Evolutionary conservation across 768 basidiomycete species (phyloP).

Genomic region (Megacollybia marginata): DNA sequence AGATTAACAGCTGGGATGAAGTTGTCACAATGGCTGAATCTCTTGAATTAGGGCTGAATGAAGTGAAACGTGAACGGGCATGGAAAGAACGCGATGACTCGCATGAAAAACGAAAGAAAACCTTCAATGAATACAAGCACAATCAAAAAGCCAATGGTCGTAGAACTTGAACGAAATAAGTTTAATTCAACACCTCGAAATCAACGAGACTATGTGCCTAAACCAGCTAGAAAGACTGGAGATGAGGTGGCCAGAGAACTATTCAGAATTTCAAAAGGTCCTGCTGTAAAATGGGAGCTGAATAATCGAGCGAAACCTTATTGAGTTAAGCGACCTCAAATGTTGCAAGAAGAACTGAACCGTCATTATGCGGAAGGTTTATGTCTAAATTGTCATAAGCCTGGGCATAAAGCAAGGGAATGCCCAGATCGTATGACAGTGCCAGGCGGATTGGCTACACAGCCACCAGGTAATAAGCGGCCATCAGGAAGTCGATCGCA

Average conservation of each 20-base stretch:
- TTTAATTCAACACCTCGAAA: neutral
- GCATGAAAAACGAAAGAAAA: neutral
- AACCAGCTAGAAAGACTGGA: neutral
- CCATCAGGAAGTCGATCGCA: neutral
- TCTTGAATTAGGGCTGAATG: constrained; percentile 21
- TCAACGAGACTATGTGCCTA: neutral
- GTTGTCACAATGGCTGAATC: constrained; percentile 20
- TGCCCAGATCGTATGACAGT: constrained; percentile 18
- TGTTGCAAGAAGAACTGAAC: constrained; percentile 6
- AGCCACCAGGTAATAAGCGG: neutral
- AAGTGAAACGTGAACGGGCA: constrained; percentile 1
- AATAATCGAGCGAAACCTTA: neutral
- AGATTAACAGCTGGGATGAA: constrained; percentile 14
- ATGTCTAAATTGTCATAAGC: constrained; percentile 21
- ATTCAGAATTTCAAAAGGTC: neutral
- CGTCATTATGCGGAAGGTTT: constrained; percentile 10
- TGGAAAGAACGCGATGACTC: neutral
- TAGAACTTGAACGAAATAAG: neutral
- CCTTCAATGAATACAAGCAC: neutral
- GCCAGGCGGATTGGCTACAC: constrained; percentile 6
- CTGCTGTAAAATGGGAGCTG: neutral
- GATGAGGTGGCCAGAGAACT: neutral
- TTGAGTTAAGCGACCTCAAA: neutral
- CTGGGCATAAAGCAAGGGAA: constrained; percentile 20
- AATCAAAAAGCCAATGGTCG: neutral